Evolutionary conservation across 257 asterid genomes (phyloP), one percentile per base, ranked within the genome.

Genomic region (Fraxinus excelsior): DNA sequence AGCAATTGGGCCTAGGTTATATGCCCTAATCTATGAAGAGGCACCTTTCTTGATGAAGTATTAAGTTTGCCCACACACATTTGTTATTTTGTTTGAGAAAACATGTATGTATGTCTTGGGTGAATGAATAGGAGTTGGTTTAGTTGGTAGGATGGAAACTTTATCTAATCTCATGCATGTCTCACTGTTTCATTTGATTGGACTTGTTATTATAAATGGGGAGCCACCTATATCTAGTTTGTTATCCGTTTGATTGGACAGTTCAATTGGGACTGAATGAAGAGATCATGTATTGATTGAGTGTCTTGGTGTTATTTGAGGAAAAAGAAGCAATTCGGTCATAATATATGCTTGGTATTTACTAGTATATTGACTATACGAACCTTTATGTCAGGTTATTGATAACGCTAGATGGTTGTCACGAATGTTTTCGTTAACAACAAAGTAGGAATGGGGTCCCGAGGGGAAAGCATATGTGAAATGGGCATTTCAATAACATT

Each of bases 81-180:
- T 62, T 60, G 67, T 60, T 60, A 23, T 7, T 60, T 28, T 58
- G 12, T 7, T 60, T 14, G 23, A 51, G 60, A 51, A 18, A 53
- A 53, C 64, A 19, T 53, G 23, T 53, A 53, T 53, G 12, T 18
- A 18, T 51, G 25, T 3, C 32, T 23, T 25, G 67, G 29, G 67
- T 60, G 67, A 60, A 60, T 60, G 67, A 60, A 60, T 60, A 10
- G 29, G 32, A 60, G 67, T 62, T 62, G 68, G 68, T 62, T 62
- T 11, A 62, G 68, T 25, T 62, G 68, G 68, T 62, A 35, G 67
- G 35, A 62, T 62, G 18, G 68, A 62, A 26, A 62, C 68, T 4
- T 12, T 14, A 25, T 62, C 68, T 25, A 11, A 62, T 62, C 68
- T 62, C 68, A 62, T 25, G 35, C 35, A 62, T 62, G 19, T 62